Conservation (phyloP, 306 rosid genomes). For the Trifolium repens region DNA sequence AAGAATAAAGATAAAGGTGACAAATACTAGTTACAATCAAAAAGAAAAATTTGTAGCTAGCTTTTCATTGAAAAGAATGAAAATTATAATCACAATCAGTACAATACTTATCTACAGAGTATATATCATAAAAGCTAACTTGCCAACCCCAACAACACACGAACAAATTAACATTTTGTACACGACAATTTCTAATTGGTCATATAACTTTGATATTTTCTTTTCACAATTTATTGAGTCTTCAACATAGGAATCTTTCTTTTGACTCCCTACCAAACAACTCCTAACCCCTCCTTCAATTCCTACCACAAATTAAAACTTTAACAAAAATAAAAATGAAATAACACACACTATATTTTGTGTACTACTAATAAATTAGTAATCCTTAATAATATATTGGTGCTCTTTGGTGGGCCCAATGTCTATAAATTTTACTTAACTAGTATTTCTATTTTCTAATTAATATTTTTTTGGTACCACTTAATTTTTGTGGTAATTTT, state of each 20-base stretch:
- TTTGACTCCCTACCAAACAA: conserved; percentile 39
- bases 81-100: conserved; percentile 33
- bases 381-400: background rate
- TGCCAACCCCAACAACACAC: conserved; percentile 44
- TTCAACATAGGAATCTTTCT: conserved; percentile 41
- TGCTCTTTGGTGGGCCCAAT: conserved; percentile 31
- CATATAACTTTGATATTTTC: conserved; percentile 33
- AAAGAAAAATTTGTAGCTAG: conserved; percentile 9
- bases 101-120: conserved; percentile 51
- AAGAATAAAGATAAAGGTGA: conserved; percentile 33
- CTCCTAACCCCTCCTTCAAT: conserved; percentile 22
- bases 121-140: conserved; percentile 38
- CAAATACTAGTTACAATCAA: conserved; percentile 11
- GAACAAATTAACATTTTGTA: conserved; percentile 44
- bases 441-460: background rate
- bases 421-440: conserved; percentile 31
- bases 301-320: conserved; percentile 29
- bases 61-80: conserved; percentile 30
- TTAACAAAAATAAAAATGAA: background rate
- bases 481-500: background rate
- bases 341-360: conserved; percentile 9
- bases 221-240: conserved; percentile 27
- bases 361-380: conserved; percentile 8
- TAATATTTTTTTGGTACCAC: background rate
- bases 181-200: conserved; percentile 40